Percentiles rank a stretch among this genome's conserved stretches.
phyloP scores from a whole-genome alignment of 371 early-diverging fungal species.

The Dichotomocladium elegans region DNA sequence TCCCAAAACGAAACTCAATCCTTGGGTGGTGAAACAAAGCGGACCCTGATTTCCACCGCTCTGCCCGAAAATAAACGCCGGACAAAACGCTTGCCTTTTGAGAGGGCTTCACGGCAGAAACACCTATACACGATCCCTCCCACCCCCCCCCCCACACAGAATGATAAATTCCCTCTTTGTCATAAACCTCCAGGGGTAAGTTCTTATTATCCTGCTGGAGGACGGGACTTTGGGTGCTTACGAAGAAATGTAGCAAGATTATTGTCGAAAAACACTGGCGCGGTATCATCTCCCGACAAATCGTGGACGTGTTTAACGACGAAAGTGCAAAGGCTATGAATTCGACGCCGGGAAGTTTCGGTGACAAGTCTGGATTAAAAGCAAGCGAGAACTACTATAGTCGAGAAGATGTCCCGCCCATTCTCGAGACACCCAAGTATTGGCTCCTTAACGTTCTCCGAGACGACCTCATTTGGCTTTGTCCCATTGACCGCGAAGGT shows the following conservation, averaged over 20 bases:
- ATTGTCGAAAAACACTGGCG: conserved; percentile 90
- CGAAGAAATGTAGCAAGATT: conserved; percentile 55
- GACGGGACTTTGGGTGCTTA: neutral
- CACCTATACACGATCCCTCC: too few species aligned
- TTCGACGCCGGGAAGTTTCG: conserved; percentile 32
- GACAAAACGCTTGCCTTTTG: too few species aligned
- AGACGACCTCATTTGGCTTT: conserved; percentile 69
- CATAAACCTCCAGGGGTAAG: conserved; percentile 60
- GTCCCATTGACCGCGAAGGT: conserved; percentile 77
- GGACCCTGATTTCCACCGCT: too few species aligned
- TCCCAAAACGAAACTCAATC: too few species aligned
- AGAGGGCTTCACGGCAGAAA: too few species aligned
- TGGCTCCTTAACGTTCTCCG: conserved; percentile 67
- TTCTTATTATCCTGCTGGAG: neutral
- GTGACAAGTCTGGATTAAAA: conserved; percentile 14
- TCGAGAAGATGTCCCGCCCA: conserved; percentile 63
- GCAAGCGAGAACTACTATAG: conserved; percentile 47
- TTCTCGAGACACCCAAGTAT: conserved; percentile 63
- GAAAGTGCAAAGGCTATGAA: conserved; percentile 53
- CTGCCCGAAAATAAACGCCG: too few species aligned
- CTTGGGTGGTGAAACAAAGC: too few species aligned
- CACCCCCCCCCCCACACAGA: neutral
- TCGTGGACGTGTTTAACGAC: conserved; percentile 70
- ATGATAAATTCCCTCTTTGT: conserved; percentile 70
- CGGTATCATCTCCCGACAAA: conserved; percentile 62